Evolutionary conservation across 306 rosid species (phyloP).

Genomic region (Pyrus bretschneideri): DNA sequence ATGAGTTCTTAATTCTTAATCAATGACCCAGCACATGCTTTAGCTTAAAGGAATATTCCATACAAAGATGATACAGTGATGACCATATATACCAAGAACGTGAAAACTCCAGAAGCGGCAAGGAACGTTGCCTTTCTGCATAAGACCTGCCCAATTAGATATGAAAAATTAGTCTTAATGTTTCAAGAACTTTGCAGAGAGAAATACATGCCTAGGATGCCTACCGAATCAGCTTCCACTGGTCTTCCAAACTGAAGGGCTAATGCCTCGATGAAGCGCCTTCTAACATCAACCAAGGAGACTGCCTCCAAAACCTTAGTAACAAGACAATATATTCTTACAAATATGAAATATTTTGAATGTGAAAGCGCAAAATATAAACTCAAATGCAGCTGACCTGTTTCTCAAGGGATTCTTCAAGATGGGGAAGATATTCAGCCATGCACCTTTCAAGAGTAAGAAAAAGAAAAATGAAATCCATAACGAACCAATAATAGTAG

Average conservation of each 20-base stretch:
- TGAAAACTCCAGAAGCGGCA: conserved; percentile 54
- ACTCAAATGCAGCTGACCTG: conserved; percentile 53
- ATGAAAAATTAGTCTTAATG: conserved; percentile 6
- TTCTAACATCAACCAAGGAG: conserved; percentile 65
- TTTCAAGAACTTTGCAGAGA: conserved; percentile 5
- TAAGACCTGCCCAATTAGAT: conserved; percentile 54
- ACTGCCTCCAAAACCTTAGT: conserved; percentile 75
- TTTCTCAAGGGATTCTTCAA: conserved; percentile 83
- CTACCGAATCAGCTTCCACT: conserved; percentile 90
- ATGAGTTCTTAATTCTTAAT: conserved; percentile 12
- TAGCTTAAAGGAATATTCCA: background rate
- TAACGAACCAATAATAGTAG: conserved; percentile 6
- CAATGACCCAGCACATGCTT: conserved; percentile 11
- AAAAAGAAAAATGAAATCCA: background rate
- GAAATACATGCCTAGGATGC: conserved; percentile 12
- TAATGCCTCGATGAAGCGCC: conserved; percentile 79
- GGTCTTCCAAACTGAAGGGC: conserved; percentile 69
- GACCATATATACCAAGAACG: conserved; percentile 64
- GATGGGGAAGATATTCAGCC: conserved; percentile 88
- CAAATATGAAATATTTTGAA: background rate
- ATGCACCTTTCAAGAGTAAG: conserved; percentile 58
- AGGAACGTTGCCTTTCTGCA: conserved; percentile 84
- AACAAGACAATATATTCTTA: background rate
- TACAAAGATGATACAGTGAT: conserved; percentile 2
- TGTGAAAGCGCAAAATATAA: background rate